Evolutionary conservation across 192 early-diverging fungal species (phyloP).

Genomic region (Podila epicladia): DNA sequence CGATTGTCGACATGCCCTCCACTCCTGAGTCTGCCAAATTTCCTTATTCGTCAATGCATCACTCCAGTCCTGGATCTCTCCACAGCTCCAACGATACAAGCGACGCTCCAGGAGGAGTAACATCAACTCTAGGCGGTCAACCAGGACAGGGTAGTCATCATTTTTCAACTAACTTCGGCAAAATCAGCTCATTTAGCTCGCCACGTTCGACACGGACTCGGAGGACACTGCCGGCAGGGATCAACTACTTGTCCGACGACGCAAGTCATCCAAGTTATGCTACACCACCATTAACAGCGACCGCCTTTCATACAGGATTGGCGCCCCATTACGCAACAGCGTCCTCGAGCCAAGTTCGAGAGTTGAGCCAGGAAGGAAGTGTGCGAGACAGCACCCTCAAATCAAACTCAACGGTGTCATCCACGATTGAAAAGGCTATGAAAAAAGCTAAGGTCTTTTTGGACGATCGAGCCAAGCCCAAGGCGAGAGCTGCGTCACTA

Average conservation of each 20-base stretch:
- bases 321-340: slow-evolving; percentile 37
- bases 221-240: slow-evolving; percentile 34
- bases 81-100: slow-evolving; percentile 1
- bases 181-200: slow-evolving; percentile 43
- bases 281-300: slow-evolving; percentile 35
- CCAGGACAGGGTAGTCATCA: not conserved
- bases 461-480: slow-evolving; percentile 81
- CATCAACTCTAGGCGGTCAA: slow-evolving; percentile 3
- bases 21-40: slow-evolving; percentile 40
- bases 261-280: slow-evolving; percentile 20
- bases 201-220: slow-evolving; percentile 34
- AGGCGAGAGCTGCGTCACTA: slow-evolving; percentile 70
- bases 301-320: slow-evolving; percentile 36
- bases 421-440: slow-evolving; percentile 67
- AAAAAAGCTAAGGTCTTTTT: slow-evolving; percentile 82
- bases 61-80: slow-evolving; percentile 25
- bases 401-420: slow-evolving; percentile 21
- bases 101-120: not conserved
- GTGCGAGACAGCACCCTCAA: slow-evolving; percentile 14
- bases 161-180: slow-evolving; percentile 34
- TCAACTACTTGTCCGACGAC: slow-evolving; percentile 28
- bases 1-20: slow-evolving; percentile 35
- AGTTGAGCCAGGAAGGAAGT: slow-evolving; percentile 33
- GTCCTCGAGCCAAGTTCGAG: slow-evolving; percentile 20
- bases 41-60: slow-evolving; percentile 7